Conservation (phyloP, 805 yeast genomes). For the Candida incommunis region DNA sequence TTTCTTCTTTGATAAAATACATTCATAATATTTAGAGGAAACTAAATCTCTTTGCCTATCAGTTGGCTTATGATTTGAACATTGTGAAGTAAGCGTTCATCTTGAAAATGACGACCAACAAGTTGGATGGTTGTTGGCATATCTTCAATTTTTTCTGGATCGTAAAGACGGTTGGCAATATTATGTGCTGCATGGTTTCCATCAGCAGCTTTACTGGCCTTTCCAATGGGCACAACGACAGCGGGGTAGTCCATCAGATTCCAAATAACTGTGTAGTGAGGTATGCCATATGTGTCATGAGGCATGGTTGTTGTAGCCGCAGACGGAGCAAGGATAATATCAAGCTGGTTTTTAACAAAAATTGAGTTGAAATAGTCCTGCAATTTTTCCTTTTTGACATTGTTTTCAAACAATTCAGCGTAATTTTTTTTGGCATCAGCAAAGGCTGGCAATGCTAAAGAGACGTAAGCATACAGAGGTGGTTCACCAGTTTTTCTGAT, state of each 20-base stretch:
- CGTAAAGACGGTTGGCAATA: slow-evolving; percentile 14
- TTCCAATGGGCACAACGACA: slow-evolving; percentile 44
- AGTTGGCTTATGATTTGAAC: background rate
- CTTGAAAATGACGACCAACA: slow-evolving; percentile 40
- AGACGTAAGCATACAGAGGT: background rate
- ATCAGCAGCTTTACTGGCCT: slow-evolving; percentile 27
- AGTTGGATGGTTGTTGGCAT: slow-evolving; percentile 46
- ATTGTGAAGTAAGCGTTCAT: slow-evolving; percentile 37
- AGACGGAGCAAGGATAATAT: background rate
- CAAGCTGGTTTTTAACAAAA: background rate
- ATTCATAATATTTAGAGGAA: too few relatives aligned
- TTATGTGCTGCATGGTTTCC: slow-evolving; percentile 12
- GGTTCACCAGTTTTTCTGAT: background rate
- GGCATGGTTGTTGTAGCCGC: background rate
- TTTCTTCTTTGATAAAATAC: background rate
- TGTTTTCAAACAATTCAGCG: background rate
- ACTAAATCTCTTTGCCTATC: background rate
- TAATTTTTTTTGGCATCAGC: background rate
- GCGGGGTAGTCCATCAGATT: slow-evolving; percentile 44
- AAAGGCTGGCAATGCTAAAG: background rate
- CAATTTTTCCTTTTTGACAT: background rate
- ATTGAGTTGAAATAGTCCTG: background rate
- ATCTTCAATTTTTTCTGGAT: slow-evolving; percentile 32
- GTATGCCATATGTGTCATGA: background rate
- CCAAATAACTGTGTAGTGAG: slow-evolving; percentile 36